Percentiles rank a stretch among this genome's conserved stretches.
phyloP scores from a whole-genome alignment of 257 asterid species.

The Vinca minor region DNA sequence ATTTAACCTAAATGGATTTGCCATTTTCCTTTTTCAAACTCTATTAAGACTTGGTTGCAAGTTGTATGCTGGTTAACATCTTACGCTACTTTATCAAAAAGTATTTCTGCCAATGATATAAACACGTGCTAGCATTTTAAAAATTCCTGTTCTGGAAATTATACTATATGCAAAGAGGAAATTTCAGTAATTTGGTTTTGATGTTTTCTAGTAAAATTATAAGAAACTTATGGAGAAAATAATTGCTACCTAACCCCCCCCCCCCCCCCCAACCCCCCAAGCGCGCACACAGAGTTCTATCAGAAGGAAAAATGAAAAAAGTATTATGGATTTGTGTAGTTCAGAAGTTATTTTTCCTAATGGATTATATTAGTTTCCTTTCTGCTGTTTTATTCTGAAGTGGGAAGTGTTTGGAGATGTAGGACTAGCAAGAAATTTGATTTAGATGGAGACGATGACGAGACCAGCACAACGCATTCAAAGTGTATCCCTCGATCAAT shows the following conservation, averaged over 20 bases:
- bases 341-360: neutral
- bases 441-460: constrained; percentile 49
- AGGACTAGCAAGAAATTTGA: constrained; percentile 50
- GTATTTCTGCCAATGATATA: neutral
- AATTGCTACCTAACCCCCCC: too few species aligned
- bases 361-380: neutral
- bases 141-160: neutral
- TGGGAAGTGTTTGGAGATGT: constrained; percentile 24
- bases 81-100: neutral
- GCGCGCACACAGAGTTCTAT: too few species aligned
- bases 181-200: neutral
- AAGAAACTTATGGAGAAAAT: neutral
- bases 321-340: neutral
- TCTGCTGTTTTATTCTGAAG: constrained; percentile 11
- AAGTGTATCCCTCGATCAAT: constrained; percentile 85
- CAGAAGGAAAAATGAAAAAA: too few species aligned
- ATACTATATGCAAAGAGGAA: neutral
- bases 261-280: too few species aligned
- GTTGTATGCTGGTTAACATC: neutral
- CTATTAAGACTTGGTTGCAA: too few species aligned
- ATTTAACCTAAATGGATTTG: neutral
- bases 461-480: constrained; percentile 32
- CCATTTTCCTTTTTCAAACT: neutral
- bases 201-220: neutral
- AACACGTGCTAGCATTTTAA: neutral